A percentile compares a stretch with the other conserved stretches of the same genome.
Evolutionary conservation across 129 eudicot species (phyloP).

Genomic region (Sambucus nigra): DNA sequence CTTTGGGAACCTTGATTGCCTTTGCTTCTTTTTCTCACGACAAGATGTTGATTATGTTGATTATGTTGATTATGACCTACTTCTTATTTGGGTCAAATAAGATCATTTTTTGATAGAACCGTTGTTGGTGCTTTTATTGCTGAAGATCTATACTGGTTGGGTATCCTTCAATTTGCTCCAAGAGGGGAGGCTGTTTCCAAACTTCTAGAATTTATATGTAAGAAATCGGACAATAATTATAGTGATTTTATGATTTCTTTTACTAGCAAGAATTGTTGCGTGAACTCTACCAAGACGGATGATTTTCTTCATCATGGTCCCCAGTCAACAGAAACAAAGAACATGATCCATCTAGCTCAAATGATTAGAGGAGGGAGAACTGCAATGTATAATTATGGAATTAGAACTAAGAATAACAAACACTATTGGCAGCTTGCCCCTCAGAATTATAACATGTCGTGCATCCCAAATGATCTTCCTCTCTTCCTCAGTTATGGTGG

Average conservation of each 20-base stretch:
- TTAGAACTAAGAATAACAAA: constrained; percentile 29
- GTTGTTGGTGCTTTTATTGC: no score
- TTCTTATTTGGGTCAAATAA: no score
- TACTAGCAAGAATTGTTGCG: constrained; percentile 77
- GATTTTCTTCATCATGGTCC: constrained; percentile 54
- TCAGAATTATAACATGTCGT: constrained; percentile 52
- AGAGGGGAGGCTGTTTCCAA: constrained; percentile 40
- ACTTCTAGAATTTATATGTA: constrained; percentile 53
- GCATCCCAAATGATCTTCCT: constrained; percentile 67
- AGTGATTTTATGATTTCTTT: constrained; percentile 45
- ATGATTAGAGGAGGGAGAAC: constrained; percentile 70
- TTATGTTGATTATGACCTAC: no score
- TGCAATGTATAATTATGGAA: constrained; percentile 60
- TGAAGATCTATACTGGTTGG: no score
- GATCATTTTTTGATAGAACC: no score
- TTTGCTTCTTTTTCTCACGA: no score
- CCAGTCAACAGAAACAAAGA: constrained; percentile 77
- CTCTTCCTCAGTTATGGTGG: constrained; percentile 74
- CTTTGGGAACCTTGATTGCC: no score
- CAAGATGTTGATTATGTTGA: no score
- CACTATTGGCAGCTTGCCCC: constrained; percentile 67
- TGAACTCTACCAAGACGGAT: constrained; percentile 53
- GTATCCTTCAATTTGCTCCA: no score
- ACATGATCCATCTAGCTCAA: constrained; percentile 93
- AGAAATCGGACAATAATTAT: constrained; percentile 38